Base-by-base conservation (phyloP, 805 yeast genomes). In the Komagataella kurtzmanii region DNA sequence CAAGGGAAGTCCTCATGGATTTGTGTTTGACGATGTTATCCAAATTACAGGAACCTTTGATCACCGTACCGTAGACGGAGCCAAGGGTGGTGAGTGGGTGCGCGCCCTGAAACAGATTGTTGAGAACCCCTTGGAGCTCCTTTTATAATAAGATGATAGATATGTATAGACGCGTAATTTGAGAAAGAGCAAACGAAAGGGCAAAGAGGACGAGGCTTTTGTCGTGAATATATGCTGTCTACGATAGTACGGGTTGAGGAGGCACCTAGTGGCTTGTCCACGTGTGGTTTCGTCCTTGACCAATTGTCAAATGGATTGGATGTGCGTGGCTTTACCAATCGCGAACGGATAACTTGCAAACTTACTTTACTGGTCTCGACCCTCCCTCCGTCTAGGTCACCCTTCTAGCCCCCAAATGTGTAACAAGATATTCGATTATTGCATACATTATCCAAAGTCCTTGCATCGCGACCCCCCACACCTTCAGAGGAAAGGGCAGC, bases 11-110 rank as follows among this genome's bases (percentile, higher is more conserved):
- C 96, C 89, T 68, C 81, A 83, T 61, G 99, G 99, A 43, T 85
- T 93, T 69, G 79, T 86, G 51, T 91, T 93, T 64, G 97, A 89
- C 62, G 95, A 88, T 64, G 84, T 85, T 64, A 85, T 93, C 65
- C 86, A 83, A 61, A 79, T 91, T 68, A 90, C 98, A 53, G 98
- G 96, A 72, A 87, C 98, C 51, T 93, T 93, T 65, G 99, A 93
- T 74, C 99, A 93, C 77, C 87, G 97, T 76, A 59, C 85, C 55
- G 83, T 91, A 57, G 99, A 93, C 65, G 99, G 99, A 66, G 98
- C 98, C 52, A 81, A 85, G 61, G 99, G 96, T 62, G 99, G 95
- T 68, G 98, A 93, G 62, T 93, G 81, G 79, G 87, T 93, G 77
- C 88, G 81, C 72, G 96, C 88, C 60, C 78, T 93, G 71, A 93